Conservation (phyloP, 306 rosid species). For the Lathyrus tuberosus region DNA sequence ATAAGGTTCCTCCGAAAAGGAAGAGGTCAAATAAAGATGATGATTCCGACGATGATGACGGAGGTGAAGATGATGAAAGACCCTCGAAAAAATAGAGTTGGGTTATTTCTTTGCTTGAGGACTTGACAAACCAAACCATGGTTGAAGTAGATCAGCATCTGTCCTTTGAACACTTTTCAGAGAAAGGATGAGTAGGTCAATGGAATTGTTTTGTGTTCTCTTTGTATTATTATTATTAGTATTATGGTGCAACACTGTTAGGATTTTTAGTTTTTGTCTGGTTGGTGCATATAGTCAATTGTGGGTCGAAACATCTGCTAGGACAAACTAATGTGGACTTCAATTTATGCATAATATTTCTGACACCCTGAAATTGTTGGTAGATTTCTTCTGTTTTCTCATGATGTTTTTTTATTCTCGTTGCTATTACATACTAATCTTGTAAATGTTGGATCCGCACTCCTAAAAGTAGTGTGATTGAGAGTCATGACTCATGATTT, state of each 20-base stretch:
- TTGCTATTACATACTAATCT: neutral
- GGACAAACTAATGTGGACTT: neutral
- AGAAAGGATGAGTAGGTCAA: slow-evolving; percentile 49
- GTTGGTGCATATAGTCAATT: slow-evolving; percentile 13
- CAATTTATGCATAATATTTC: slow-evolving; percentile 39
- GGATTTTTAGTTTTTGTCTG: neutral
- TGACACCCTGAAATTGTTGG: slow-evolving; percentile 32
- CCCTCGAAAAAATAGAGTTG: slow-evolving; percentile 77
- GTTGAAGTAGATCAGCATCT: slow-evolving; percentile 46
- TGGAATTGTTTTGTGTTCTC: slow-evolving; percentile 41
- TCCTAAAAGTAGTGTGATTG: no score
- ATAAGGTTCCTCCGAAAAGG: slow-evolving; percentile 69
- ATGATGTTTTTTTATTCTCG: neutral
- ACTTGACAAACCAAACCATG: slow-evolving; percentile 47
- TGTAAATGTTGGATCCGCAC: neutral
- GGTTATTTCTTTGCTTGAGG: slow-evolving; percentile 44
- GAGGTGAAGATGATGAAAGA: slow-evolving; percentile 82
- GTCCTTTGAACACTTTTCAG: slow-evolving; percentile 45
- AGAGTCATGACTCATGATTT: no score
- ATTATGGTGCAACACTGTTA: slow-evolving; percentile 35
- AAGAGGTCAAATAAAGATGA: slow-evolving; percentile 83
- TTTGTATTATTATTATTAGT: slow-evolving; percentile 56
- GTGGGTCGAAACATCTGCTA: neutral
- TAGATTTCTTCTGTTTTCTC: slow-evolving; percentile 31
- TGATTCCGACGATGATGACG: slow-evolving; percentile 62